Evolutionary conservation across 2,329 filamentous ascomycete genomes (phyloP).

Genomic region (Sclerotinia borealis): DNA sequence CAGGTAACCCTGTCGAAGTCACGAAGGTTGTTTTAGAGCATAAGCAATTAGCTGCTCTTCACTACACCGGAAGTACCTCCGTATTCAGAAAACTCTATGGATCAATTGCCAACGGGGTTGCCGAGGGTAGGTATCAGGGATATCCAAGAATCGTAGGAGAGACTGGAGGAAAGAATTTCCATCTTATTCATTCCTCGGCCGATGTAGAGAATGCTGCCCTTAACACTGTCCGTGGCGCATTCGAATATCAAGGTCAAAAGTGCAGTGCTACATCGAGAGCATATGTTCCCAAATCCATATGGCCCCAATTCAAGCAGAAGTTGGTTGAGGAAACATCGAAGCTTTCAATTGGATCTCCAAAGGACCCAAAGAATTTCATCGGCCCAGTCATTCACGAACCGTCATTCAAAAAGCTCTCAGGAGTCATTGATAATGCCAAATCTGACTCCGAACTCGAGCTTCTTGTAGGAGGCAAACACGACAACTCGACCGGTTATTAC

Average conservation of each 20-base stretch:
- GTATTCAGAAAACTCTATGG: conserved; percentile 88
- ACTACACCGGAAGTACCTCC: conserved; percentile 89
- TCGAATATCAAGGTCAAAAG: conserved; percentile 89
- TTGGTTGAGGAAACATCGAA: conserved; percentile 61
- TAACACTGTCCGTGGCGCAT: conserved; percentile 79
- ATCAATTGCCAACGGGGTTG: conserved; percentile 74
- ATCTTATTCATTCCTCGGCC: conserved; percentile 70
- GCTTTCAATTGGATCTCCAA: conserved; percentile 64
- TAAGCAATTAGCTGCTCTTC: conserved; percentile 78
- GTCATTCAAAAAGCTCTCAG: conserved; percentile 73
- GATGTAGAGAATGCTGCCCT: conserved; percentile 73
- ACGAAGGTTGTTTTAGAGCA: conserved; percentile 72
- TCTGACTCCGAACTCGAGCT: conserved; percentile 66
- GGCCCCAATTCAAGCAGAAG: conserved; percentile 62
- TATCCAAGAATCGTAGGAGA: conserved; percentile 88
- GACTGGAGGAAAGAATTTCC: conserved; percentile 92
- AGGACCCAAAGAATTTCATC: conserved; percentile 69
- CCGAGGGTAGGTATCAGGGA: conserved; percentile 72
- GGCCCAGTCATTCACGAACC: conserved; percentile 82
- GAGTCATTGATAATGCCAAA: conserved; percentile 75
- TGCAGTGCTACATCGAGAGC: conserved; percentile 78
- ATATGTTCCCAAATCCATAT: conserved; percentile 71
- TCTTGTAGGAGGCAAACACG: conserved; percentile 69
- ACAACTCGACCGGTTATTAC: conserved; percentile 74
- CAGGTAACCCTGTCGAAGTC: conserved; percentile 78